Evolutionary conservation across 2,329 filamentous ascomycete species (phyloP).

Genomic region (Didymella sp.): DNA sequence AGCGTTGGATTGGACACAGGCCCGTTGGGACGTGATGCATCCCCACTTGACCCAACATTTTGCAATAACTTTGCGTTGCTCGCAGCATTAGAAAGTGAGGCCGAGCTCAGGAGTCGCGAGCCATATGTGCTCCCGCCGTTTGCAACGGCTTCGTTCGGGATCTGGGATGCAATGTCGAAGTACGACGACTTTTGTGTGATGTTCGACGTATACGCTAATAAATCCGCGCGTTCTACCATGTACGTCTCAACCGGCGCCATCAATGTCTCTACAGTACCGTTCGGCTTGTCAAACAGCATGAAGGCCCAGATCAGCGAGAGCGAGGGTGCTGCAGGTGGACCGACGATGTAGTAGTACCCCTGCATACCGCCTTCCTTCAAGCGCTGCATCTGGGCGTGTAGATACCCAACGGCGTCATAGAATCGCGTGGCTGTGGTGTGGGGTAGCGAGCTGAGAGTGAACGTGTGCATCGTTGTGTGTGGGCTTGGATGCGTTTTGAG

Average conservation of each 20-base stretch:
- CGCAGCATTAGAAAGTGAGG: conserved; percentile 25
- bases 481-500: conserved; percentile 42
- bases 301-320: conserved; percentile 31
- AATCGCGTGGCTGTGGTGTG: conserved; percentile 20
- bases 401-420: conserved; percentile 29
- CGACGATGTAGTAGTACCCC: conserved; percentile 37
- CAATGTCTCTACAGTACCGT: conserved; percentile 27
- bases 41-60: background rate
- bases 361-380: conserved; percentile 40
- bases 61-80: conserved; percentile 24
- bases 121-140: conserved; percentile 28
- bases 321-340: conserved; percentile 24
- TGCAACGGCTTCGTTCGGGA: conserved; percentile 33
- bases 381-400: conserved; percentile 33
- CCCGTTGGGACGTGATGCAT: background rate
- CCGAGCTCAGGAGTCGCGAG: conserved; percentile 31
- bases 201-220: conserved; percentile 25
- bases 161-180: conserved; percentile 12
- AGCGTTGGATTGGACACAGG: conserved; percentile 23
- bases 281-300: conserved; percentile 31
- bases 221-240: conserved; percentile 11
- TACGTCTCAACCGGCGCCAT: conserved; percentile 27
- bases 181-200: conserved; percentile 24
- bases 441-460: conserved; percentile 20
- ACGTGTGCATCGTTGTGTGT: conserved; percentile 23